A percentile compares a stretch with the other conserved stretches of the same genome.
Evolutionary conservation across 257 asterid genomes (phyloP).

Genomic region (Gynochthodes officinalis): DNA sequence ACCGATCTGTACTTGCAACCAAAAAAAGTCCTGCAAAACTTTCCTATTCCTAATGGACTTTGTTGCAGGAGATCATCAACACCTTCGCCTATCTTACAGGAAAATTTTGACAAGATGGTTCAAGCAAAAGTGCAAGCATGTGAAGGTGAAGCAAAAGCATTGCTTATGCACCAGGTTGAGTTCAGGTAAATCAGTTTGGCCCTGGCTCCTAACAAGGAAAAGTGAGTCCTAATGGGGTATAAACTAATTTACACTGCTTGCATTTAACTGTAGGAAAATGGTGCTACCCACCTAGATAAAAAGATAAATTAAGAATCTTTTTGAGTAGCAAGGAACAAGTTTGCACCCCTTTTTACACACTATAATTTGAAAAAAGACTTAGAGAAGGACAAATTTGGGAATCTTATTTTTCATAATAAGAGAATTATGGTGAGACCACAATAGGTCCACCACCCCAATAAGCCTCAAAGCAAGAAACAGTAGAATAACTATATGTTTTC

Average conservation of each 20-base stretch:
- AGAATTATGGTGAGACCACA: background rate
- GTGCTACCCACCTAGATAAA: constrained; percentile 2
- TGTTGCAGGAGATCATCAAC: background rate
- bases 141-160: background rate
- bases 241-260: background rate
- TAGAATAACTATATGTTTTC: background rate
- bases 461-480: constrained; percentile 10
- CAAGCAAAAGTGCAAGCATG: background rate
- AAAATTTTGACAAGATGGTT: constrained; percentile 25
- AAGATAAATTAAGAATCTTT: constrained; percentile 2
- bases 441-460: constrained; percentile 12
- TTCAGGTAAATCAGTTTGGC: background rate
- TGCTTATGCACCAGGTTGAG: constrained; percentile 1
- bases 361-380: constrained; percentile 7
- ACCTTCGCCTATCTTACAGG: constrained; percentile 22
- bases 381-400: constrained; percentile 19
- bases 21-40: background rate
- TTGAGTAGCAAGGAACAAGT: constrained; percentile 16
- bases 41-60: constrained; percentile 2
- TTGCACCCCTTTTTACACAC: constrained; percentile 16
- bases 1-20: too few relatives aligned
- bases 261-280: background rate
- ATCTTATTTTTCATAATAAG: constrained; percentile 5
- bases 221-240: background rate
- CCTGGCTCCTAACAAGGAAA: background rate